Percentiles rank a stretch among this genome's conserved stretches.
phyloP scores from a whole-genome alignment of 2,329 filamentous ascomycete genomes.

The Beauveria australis region DNA sequence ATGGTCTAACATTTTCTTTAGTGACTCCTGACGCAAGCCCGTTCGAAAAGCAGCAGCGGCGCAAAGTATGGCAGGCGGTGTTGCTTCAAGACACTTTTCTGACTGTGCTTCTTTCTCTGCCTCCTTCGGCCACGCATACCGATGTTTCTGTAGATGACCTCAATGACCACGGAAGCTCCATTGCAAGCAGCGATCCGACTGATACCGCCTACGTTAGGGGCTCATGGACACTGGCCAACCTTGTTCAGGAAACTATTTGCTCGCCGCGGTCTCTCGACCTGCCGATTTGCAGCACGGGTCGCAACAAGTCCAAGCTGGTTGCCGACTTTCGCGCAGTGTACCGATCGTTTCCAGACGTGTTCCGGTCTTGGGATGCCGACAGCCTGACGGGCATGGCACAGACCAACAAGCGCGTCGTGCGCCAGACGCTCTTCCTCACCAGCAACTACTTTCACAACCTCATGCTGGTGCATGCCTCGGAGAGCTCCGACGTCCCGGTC shows the following conservation, averaged over 20 bases:
- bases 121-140: constrained; percentile 69
- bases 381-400: constrained; percentile 49
- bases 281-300: constrained; percentile 59
- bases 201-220: constrained; percentile 66
- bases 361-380: constrained; percentile 59
- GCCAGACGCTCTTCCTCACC: constrained; percentile 71
- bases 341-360: constrained; percentile 61
- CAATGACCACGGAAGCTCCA: constrained; percentile 50
- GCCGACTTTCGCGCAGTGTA: constrained; percentile 63
- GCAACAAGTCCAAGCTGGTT: constrained; percentile 63
- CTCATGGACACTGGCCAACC: constrained; percentile 70
- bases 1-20: constrained; percentile 16
- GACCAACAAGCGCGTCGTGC: constrained; percentile 56
- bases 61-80: constrained; percentile 77
- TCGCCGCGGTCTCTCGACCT: constrained; percentile 65
- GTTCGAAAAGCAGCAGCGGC: constrained; percentile 69
- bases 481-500: constrained; percentile 53
- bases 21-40: constrained; percentile 56
- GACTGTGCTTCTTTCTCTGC: constrained; percentile 68
- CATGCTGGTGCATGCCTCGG: constrained; percentile 68
- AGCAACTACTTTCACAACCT: constrained; percentile 78
- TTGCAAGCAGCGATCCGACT: constrained; percentile 52
- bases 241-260: constrained; percentile 70
- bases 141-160: constrained; percentile 71
- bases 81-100: constrained; percentile 75